phyloP scores from a whole-genome alignment of 2,329 filamentous ascomycete species.

The Teratosphaeria nubilosa region DNA sequence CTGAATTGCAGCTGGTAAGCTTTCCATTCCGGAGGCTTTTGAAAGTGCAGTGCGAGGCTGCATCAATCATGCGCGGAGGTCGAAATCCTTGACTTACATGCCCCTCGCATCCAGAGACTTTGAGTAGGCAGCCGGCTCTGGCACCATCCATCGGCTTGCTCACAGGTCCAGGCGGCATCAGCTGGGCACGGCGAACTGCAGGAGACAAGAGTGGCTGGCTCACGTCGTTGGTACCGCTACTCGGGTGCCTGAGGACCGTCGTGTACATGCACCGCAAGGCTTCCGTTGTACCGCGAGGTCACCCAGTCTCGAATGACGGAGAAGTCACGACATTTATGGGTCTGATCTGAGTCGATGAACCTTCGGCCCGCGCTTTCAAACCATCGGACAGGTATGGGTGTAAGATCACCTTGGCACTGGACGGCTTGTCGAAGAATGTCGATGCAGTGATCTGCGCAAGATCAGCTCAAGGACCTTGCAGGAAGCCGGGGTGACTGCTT shows the following conservation, averaged over 20 bases:
- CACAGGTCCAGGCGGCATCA: too few relatives aligned
- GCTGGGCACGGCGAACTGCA: too few relatives aligned
- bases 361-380: constrained; percentile 7
- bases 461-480: neutral
- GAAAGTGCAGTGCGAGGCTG: too few relatives aligned
- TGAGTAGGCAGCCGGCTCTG: too few relatives aligned
- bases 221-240: neutral
- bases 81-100: too few relatives aligned
- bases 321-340: constrained; percentile 13
- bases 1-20: too few relatives aligned
- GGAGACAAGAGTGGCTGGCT: neutral
- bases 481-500: neutral
- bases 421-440: constrained; percentile 13
- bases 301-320: constrained; percentile 8
- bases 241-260: neutral
- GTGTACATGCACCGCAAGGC: constrained; percentile 3
- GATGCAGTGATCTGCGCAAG: constrained; percentile 9
- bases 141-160: too few relatives aligned
- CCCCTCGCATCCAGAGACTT: too few relatives aligned
- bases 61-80: too few relatives aligned
- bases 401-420: constrained; percentile 13
- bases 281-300: constrained; percentile 6
- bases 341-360: constrained; percentile 12
- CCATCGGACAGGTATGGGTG: constrained; percentile 11
- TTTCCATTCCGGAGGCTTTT: too few relatives aligned